Evolutionary conservation across 768 basidiomycete species (phyloP), one percentile per base, ranked within the genome.

Genomic region (Pleurotus eryngii): DNA sequence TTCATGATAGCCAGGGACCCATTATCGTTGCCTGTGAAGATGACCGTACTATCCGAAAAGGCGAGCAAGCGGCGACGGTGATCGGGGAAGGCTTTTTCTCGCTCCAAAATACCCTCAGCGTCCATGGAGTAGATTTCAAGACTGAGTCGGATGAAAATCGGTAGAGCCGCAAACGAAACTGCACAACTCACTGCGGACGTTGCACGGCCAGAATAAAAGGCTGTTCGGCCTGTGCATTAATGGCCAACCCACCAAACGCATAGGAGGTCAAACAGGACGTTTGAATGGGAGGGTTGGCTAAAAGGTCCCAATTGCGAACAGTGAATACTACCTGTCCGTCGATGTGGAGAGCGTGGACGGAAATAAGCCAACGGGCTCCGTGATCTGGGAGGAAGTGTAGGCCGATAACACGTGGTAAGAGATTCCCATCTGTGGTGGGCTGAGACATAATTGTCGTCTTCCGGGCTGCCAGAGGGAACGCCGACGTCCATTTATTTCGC

Each of bases 221-320:
- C 49, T 69, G 68, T 12, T 58, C 59, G 0, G 67, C 61, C 35
- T 74, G 72, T 3, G 74, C 70, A 57, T 85, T 86, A 40, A 84
- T 67, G 5, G 73, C 71, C 60, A 81, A 66, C 8, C 78, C 76
- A n/a, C 73, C 67, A 42, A 79, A 74, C 9, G 69, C 70, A 4
- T 62, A 66, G 27, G 75, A 30, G 55, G 63, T 61, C 63, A 74
- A 72, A 4, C 69, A 63, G 1, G 83, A 84, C 35, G 83, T 63
- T 59, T 78, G 82, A 6, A 49, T 60, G 0, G 79, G 75, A 0
- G 66, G 58, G 2, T 63, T 53, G 9, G 56, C 8, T 0, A 64
- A 48, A 7, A 85, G 46, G 60, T 87, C 81, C 86, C 86, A 87
- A 61, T 84, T 84, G 39, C 83, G 81, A 24, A 87, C 56, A 20